phyloP scores from a whole-genome alignment of 345 rosid genomes.

The Barbarea vulgaris region DNA sequence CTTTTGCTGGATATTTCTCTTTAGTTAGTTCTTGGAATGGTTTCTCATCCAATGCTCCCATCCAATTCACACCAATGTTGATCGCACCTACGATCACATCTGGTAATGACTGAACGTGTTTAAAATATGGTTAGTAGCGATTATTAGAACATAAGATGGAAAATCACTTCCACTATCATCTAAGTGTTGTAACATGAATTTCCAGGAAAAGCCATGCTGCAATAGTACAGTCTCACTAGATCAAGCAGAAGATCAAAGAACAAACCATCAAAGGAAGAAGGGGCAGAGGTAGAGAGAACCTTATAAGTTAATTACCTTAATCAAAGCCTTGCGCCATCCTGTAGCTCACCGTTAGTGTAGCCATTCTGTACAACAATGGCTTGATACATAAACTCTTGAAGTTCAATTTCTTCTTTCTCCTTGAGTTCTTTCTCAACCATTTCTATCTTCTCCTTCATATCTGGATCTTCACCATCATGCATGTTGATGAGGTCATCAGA shows the following conservation, averaged over 20 bases:
- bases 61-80: conserved; percentile 31
- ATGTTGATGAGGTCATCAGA: too few species aligned
- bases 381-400: conserved; percentile 48
- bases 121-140: conserved; percentile 11
- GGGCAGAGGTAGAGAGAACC: too few species aligned
- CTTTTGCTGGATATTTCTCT: conserved; percentile 35
- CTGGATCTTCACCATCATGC: conserved; percentile 56
- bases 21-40: conserved; percentile 33
- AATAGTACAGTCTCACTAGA: neutral
- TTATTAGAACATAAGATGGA: conserved; percentile 14
- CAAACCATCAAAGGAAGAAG: neutral
- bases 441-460: conserved; percentile 47
- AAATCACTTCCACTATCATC: conserved; percentile 10
- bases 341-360: conserved; percentile 41
- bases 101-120: conserved; percentile 29
- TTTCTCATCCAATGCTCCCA: conserved; percentile 37
- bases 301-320: conserved; percentile 37
- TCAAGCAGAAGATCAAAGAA: neutral
- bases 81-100: conserved; percentile 16
- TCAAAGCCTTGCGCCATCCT: conserved; percentile 44
- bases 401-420: conserved; percentile 57
- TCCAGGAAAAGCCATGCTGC: conserved; percentile 10
- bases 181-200: neutral
- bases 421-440: conserved; percentile 44
- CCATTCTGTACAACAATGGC: conserved; percentile 31